phyloP scores from a whole-genome alignment of 257 asterid genomes.

The Capsicum pubescens region DNA sequence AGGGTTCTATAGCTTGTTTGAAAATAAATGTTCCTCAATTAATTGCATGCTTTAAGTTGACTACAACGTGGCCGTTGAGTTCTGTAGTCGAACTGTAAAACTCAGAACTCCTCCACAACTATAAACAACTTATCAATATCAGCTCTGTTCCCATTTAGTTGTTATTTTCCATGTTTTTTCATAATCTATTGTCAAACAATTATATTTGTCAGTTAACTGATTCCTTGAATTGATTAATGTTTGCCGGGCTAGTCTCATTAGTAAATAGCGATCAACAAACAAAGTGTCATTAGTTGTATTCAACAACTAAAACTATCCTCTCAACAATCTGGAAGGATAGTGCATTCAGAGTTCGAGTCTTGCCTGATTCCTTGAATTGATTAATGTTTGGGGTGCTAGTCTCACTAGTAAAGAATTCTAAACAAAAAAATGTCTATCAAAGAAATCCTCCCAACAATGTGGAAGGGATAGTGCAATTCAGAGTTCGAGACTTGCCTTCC shows the following conservation, averaged over 20 bases:
- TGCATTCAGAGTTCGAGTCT: neutral
- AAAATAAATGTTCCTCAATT: neutral
- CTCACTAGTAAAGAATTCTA: neutral
- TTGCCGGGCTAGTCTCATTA: neutral
- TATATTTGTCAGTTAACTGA: neutral
- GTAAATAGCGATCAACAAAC: neutral
- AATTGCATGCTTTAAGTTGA: constrained; percentile 5
- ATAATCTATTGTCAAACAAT: neutral
- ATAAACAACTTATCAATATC: neutral
- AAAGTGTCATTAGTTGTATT: neutral
- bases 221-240: neutral
- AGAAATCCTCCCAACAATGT: neutral
- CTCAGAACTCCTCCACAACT: neutral
- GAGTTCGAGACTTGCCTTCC: neutral
- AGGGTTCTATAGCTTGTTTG: neutral
- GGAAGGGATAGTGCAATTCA: neutral
- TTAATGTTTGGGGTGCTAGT: neutral
- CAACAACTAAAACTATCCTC: neutral
- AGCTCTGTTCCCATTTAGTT: neutral
- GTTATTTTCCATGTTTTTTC: neutral
- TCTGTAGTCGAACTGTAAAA: neutral
- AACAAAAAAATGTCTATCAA: neutral
- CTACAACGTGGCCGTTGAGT: neutral
- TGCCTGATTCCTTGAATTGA: neutral
- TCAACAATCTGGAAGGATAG: neutral